These are phyloP conservation scores for Cryptosporidium canis DNA, from an alignment of 169 alveolate genomes.

Conservation along the genomic window DNA sequence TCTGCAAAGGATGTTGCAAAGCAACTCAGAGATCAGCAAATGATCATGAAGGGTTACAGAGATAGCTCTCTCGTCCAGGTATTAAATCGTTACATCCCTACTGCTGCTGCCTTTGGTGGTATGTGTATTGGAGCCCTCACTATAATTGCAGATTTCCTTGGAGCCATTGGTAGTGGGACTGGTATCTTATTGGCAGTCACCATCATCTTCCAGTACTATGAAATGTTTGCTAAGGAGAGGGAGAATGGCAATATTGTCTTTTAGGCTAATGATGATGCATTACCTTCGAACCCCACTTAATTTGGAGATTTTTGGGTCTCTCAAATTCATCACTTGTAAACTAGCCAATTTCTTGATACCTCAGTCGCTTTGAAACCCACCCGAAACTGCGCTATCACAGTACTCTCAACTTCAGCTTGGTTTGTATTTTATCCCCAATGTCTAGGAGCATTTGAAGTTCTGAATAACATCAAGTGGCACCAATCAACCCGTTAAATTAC, in stretches of 20 bases:
- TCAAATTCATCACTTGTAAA: not conserved
- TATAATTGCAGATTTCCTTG: conserved; percentile 98
- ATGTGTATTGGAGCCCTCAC: conserved; percentile 99
- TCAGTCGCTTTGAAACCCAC: not conserved
- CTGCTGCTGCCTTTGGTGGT: conserved; percentile 99
- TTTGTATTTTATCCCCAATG: not conserved
- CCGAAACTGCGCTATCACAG: not conserved
- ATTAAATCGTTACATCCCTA: conserved; percentile 95
- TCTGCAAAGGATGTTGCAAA: conserved; percentile 99
- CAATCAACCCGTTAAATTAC: not conserved
- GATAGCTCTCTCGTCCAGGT: conserved; percentile 86
- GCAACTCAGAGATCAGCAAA: conserved; percentile 97
- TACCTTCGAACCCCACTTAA: not conserved
- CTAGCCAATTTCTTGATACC: not conserved
- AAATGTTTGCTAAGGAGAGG: conserved; percentile 94
- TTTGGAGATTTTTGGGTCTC: not conserved
- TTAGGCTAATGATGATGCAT: conserved; percentile 74
- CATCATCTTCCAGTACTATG: conserved; percentile 98
- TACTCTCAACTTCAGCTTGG: not conserved
- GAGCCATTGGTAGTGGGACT: conserved; percentile 99
- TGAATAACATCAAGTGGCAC: not conserved
- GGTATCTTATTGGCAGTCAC: conserved; percentile 97
- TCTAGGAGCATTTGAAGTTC: not conserved
- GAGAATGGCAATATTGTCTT: conserved; percentile 89
- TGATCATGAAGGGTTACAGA: conserved; percentile 92